Evolutionary conservation across 805 yeast genomes (phyloP).

Genomic region (Pachysolen tannophilus): DNA sequence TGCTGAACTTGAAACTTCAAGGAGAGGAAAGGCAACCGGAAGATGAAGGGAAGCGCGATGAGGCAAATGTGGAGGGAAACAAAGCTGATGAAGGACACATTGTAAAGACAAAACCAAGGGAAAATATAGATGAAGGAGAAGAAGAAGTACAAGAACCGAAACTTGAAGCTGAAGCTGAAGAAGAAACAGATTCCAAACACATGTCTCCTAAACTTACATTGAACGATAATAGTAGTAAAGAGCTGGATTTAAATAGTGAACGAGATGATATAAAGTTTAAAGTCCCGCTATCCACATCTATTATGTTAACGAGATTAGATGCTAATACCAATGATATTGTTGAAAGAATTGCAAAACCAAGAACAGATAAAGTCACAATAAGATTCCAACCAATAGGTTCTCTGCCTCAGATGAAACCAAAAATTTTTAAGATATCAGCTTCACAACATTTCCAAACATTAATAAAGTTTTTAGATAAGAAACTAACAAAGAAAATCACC

Average conservation of each 20-base stretch:
- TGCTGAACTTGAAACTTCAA: no score
- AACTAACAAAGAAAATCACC: slow-evolving; percentile 19
- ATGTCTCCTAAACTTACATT: no score
- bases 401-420: slow-evolving; percentile 39
- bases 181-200: no score
- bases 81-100: background rate
- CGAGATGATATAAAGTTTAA: slow-evolving; percentile 16
- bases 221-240: no score
- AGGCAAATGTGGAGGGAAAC: background rate
- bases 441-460: slow-evolving; percentile 40
- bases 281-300: slow-evolving; percentile 22
- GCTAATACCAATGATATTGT: slow-evolving; percentile 14
- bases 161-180: background rate
- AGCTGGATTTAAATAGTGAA: no score
- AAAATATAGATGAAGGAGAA: background rate
- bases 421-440: slow-evolving; percentile 39
- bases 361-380: slow-evolving; percentile 30
- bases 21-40: background rate
- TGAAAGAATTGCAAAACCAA: slow-evolving; percentile 12
- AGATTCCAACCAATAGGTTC: slow-evolving; percentile 59
- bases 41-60: background rate
- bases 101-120: background rate
- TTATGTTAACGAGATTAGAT: slow-evolving; percentile 17
- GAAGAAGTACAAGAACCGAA: background rate
- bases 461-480: slow-evolving; percentile 34